Percentiles rank a stretch among this genome's conserved stretches.
Conservation (phyloP, 2,329 filamentous ascomycete species). For the Neonectria magnoliae region DNA sequence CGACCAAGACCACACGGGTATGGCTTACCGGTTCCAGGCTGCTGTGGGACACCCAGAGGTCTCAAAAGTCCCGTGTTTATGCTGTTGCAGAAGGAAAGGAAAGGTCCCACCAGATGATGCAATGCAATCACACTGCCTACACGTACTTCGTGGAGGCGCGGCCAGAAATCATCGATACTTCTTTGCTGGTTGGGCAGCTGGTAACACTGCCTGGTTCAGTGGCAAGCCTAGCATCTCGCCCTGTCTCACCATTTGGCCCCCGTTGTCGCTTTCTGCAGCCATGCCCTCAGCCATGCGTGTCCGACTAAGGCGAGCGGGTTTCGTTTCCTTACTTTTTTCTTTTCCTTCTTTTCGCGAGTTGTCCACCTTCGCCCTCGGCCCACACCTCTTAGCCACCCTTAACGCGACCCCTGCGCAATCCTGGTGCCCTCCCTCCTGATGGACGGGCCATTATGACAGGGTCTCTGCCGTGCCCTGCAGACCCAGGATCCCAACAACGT, state of each 20-base stretch:
- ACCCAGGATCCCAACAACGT: slow-evolving; percentile 11
- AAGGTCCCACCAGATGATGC: slow-evolving; percentile 36
- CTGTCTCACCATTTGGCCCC: slow-evolving; percentile 37
- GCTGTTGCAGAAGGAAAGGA: slow-evolving; percentile 32
- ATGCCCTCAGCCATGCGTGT: slow-evolving; percentile 35
- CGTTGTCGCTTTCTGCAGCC: slow-evolving; percentile 29
- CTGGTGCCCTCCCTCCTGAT: slow-evolving; percentile 6
- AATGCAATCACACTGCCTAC: slow-evolving; percentile 38
- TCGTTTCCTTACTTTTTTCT: slow-evolving; percentile 32
- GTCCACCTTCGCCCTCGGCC: slow-evolving; percentile 31
- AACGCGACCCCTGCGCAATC: slow-evolving; percentile 30
- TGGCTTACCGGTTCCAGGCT: slow-evolving; percentile 23
- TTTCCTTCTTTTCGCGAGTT: slow-evolving; percentile 26
- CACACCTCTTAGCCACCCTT: slow-evolving; percentile 40
- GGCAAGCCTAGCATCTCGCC: slow-evolving; percentile 31
- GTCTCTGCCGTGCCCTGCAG: slow-evolving; percentile 15
- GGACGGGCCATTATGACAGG: slow-evolving; percentile 5
- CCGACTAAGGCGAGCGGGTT: slow-evolving; percentile 24
- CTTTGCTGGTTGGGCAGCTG: slow-evolving; percentile 32
- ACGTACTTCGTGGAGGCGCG: slow-evolving; percentile 18
- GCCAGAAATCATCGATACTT: slow-evolving; percentile 28
- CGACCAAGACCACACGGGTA: slow-evolving; percentile 16
- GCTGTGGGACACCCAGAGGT: slow-evolving; percentile 10
- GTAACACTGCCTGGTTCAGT: slow-evolving; percentile 31
- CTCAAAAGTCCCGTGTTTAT: slow-evolving; percentile 27